A percentile compares a stretch with the other conserved stretches of the same genome.
Evolutionary conservation across 257 asterid species (phyloP).

Genomic region (Gentiana straminea): DNA sequence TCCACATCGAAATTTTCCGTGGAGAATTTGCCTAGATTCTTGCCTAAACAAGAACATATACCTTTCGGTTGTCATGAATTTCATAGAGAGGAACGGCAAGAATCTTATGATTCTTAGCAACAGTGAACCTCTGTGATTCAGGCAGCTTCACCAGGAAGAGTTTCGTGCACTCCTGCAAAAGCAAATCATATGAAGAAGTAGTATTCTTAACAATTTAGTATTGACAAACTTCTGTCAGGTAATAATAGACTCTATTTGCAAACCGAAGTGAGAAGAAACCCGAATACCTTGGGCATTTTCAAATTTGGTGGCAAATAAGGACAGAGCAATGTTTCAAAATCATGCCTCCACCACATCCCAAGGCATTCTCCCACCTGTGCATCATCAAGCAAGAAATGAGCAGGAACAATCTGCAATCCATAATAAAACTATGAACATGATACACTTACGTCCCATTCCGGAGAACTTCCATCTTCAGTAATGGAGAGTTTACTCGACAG

Average conservation of each 20-base stretch:
- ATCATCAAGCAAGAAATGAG: constrained; percentile 8
- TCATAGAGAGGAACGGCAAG: constrained; percentile 75
- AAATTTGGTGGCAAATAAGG: constrained; percentile 59
- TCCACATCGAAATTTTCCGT: no score
- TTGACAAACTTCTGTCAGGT: constrained; percentile 10
- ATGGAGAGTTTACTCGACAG: constrained; percentile 63
- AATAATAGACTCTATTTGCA: background rate
- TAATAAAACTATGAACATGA: background rate
- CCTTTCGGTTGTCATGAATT: constrained; percentile 56
- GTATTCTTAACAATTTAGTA: background rate
- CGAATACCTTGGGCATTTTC: constrained; percentile 56
- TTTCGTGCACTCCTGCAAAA: constrained; percentile 78
- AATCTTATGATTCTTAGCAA: constrained; percentile 57
- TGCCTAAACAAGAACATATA: constrained; percentile 11
- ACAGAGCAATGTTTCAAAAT: constrained; percentile 47
- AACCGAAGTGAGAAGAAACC: background rate
- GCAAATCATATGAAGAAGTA: background rate
- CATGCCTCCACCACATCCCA: constrained; percentile 89
- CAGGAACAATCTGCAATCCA: background rate
- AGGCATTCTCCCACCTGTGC: constrained; percentile 74
- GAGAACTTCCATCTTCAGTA: constrained; percentile 37
- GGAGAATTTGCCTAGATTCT: no score
- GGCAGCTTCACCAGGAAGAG: constrained; percentile 81
- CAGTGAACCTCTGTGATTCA: constrained; percentile 55
- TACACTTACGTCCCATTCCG: constrained; percentile 66